Evolutionary conservation across 2,329 filamentous ascomycete species (phyloP), one percentile per base, ranked within the genome.

Genomic region (Dactylellina sp.): DNA sequence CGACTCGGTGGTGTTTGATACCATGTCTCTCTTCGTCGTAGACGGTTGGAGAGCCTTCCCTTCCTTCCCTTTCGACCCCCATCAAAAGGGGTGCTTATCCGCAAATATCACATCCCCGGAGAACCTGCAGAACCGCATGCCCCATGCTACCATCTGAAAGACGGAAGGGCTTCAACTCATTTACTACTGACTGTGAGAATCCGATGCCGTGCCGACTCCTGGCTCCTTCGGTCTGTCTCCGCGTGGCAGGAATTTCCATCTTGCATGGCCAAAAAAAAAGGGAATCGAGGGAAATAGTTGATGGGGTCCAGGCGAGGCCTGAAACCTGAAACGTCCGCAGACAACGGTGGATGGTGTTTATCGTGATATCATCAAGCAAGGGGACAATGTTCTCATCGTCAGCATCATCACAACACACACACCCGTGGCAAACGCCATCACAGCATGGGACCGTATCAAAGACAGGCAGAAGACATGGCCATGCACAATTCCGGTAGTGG

Each of bases 361-460:
- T 66, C 62, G 62, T 66, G 42, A 60, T 46, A 68, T 68, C 53
- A 68, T 53, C 46, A 68, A 47, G 63, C 63, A 68, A 68, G 53
- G 63, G 63, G 32, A 1, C 42, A 46, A 18, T n/a, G 37, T 42
- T 44, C 42, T 5, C 28, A 32, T 52, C 46, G 35, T 22, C 22
- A 42, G 37, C 25, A 46, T 46, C 55, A 20, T 44, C 37, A 44
- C 39, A 46, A 20, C 42, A 24, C 53, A 59, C 32, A 59, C 53
- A 16, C 6, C 5, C 14, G 37, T 16, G 37, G 11, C 11, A 40
- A 14, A 40, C 37, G 37, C 3, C 37, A 16, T 14, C 11, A 16
- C 37, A 40, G 12, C 12, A 40, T n/a, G n/a, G n/a, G n/a, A n/a
- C n/a, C n/a, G 37, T 14, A 40, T 12, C 37, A 40, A 16, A 40